Conservation (phyloP, 257 asterid genomes). For the Solanum chiquidenum region DNA sequence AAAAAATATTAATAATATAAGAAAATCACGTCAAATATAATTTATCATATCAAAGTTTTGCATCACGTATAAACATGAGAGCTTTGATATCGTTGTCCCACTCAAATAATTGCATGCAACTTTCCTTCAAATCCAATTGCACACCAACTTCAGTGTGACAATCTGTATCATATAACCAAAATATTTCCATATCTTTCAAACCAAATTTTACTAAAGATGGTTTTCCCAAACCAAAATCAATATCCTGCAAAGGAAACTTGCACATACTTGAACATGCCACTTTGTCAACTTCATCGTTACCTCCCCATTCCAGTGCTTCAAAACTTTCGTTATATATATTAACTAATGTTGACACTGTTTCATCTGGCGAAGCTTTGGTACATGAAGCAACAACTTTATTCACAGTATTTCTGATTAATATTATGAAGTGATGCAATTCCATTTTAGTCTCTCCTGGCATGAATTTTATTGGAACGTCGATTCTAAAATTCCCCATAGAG, state of each 20-base stretch:
- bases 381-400: no score
- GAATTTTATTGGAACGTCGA: no score
- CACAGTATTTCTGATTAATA: no score
- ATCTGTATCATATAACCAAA: background rate
- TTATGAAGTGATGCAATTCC: no score
- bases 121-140: background rate
- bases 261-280: background rate
- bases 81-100: no score
- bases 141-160: background rate
- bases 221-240: conserved; percentile 7
- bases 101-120: background rate
- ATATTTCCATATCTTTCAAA: background rate
- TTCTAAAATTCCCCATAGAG: no score
- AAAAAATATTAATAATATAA: no score
- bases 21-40: no score
- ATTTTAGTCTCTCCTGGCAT: accelerated
- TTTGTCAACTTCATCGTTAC: background rate
- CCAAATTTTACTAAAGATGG: background rate
- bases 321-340: background rate
- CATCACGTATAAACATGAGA: no score
- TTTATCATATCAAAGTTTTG: no score
- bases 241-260: background rate
- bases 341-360: background rate
- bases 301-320: background rate
- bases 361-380: background rate